A percentile compares a stretch with the other conserved stretches of the same genome.
phyloP scores from a whole-genome alignment of 306 rosid species.

The Cucurbita maxima region DNA sequence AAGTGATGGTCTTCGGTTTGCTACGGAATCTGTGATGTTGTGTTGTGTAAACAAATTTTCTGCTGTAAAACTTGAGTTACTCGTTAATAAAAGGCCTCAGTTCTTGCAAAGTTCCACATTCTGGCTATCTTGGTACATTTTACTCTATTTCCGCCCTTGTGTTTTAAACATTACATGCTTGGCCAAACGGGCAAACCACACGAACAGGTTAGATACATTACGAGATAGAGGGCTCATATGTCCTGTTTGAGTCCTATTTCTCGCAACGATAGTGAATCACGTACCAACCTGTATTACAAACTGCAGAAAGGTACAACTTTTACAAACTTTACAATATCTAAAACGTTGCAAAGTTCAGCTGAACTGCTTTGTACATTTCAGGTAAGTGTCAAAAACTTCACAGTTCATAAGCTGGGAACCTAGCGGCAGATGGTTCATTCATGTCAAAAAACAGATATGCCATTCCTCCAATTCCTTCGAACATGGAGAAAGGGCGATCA shows the following conservation, averaged over 20 bases:
- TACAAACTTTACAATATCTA: background rate
- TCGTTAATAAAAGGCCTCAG: constrained; percentile 28
- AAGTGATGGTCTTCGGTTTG: too few species aligned
- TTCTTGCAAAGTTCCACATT: constrained; percentile 15
- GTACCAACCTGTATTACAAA: background rate
- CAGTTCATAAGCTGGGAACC: constrained; percentile 67
- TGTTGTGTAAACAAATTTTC: constrained; percentile 23
- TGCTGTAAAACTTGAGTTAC: constrained; percentile 18
- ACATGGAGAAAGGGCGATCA: constrained; percentile 57
- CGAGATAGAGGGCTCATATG: too few species aligned
- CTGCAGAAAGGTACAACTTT: background rate
- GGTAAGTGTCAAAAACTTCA: background rate
- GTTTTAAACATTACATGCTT: too few species aligned
- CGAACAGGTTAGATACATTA: too few species aligned
- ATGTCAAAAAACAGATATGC: constrained; percentile 47
- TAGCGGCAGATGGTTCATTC: constrained; percentile 44
- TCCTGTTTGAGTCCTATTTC: too few species aligned
- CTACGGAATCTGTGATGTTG: background rate
- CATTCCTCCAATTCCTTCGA: constrained; percentile 85
- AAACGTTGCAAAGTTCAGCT: background rate
- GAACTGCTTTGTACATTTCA: background rate
- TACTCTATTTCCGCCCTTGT: too few species aligned
- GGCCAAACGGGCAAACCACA: too few species aligned
- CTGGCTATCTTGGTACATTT: background rate
- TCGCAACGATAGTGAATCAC: too few species aligned